Evolutionary conservation across 495 filamentous ascomycete genomes (phyloP), one percentile per base, ranked within the genome.

Genomic region (Hypoxylon perforatum): DNA sequence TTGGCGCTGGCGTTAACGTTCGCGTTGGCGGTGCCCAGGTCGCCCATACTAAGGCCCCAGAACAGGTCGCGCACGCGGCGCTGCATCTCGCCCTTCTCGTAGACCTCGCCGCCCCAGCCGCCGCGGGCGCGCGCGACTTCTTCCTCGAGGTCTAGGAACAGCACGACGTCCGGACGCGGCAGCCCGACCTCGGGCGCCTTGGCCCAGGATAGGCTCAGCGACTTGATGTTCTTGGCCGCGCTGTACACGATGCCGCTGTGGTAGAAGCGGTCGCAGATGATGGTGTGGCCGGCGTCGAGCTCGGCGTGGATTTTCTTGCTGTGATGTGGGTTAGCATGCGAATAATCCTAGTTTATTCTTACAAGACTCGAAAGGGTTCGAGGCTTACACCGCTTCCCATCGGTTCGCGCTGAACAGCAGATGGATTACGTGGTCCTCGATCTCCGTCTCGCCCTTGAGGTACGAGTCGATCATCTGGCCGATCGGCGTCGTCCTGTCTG

Each of bases 351-450:
- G n/a, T n/a, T n/a, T n/a, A n/a, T 39, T 39, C 11, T 55, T 18
- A 35, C 9, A 6, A 15, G 17, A 50, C 28, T 38, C 35, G 14
- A 15, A 11, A 57, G 45, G 12, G 21, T 7, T 28, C 25, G 5
- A 19, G 21, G 73, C 84, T 50, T 83, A 88, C 74, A 85, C 89
- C 57, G 87, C 77, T 77, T 99, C 96, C 96, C 96, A 99, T 28
- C 96, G 86, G 78, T 99, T 98, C 9, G 95, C 93, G 28, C 92
- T 94, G 81, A 98, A 99, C 18, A 98, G 86, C 17, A 99, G 86
- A 75, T 98, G 96, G 68, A 98, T 97, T 6, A 88, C 89, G 72
- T 97, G 94, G 75, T 97, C 95, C 57, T 96, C 91, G 73, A 93
- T 85, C 55, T 92, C 84, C 51, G 87, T 80, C 67, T 91, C 77